Conservation (phyloP, 1,284 basidiomycete species). For the Sutorius eximius region DNA sequence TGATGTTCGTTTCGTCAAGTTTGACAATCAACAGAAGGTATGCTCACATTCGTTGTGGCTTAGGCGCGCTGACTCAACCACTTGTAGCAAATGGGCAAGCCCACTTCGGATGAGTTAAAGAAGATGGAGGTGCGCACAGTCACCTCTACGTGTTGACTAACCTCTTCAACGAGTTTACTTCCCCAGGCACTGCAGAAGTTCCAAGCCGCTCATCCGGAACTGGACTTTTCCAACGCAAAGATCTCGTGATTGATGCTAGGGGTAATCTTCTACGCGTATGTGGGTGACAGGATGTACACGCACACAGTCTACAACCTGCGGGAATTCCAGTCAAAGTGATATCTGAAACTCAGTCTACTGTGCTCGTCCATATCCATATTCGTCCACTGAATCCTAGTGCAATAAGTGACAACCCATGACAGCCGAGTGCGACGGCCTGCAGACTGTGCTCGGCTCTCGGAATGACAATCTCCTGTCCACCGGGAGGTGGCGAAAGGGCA, state of each 20-base stretch:
- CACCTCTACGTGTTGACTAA: neutral
- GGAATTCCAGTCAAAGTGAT: neutral
- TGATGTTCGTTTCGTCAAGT: slow-evolving; percentile 49
- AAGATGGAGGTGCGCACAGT: slow-evolving; percentile 70
- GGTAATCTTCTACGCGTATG: neutral
- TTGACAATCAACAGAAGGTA: slow-evolving; percentile 97
- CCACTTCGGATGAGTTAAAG: slow-evolving; percentile 87
- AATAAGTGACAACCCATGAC: slow-evolving; percentile 45
- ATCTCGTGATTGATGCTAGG: slow-evolving; percentile 53
- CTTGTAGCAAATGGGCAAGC: slow-evolving; percentile 89
- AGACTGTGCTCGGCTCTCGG: slow-evolving; percentile 20
- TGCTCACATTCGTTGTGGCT: slow-evolving; percentile 1
- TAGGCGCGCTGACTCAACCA: neutral
- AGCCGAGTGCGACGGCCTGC: slow-evolving; percentile 41
- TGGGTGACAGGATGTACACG: neutral
- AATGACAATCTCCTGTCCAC: slow-evolving; percentile 22
- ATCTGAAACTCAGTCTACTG: slow-evolving; percentile 14
- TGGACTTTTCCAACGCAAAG: slow-evolving; percentile 93
- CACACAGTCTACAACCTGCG: neutral
- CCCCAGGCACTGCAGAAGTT: slow-evolving; percentile 82
- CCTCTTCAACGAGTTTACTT: slow-evolving; percentile 5
- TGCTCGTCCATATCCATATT: slow-evolving; percentile 31
- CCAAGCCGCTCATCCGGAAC: slow-evolving; percentile 86
- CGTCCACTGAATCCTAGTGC: slow-evolving; percentile 21
- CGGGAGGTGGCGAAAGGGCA: slow-evolving; percentile 23